These are phyloP conservation scores for thale cress (Arabidopsis thaliana) DNA, from an alignment of 345 rosid genomes.

Conservation along the genomic window TAIR10.1 NC_003071.7:15272501-15273000, in stretches of 20 bases:
- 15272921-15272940: conserved; percentile 30
- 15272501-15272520: conserved; percentile 54
- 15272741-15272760: conserved; percentile 35
- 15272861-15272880: conserved; percentile 51
- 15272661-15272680: conserved; percentile 7
- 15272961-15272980: conserved; percentile 26
- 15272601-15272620: conserved; percentile 92
- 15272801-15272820: conserved; percentile 57
- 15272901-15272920: conserved; percentile 36
- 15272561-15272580: conserved; percentile 45
- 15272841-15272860: conserved; percentile 50
- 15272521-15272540: conserved; percentile 78
- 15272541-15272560: conserved; percentile 65
- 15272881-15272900: conserved; percentile 76
- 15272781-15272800: conserved; percentile 47
- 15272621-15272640: conserved; percentile 42
- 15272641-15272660: conserved; percentile 39
- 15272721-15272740: conserved; percentile 48
- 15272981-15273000: conserved; percentile 36
- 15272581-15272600: conserved; percentile 79
- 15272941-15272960: conserved; percentile 31
- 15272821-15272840: conserved; percentile 45
- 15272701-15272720: conserved; percentile 37
- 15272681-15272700: conserved; percentile 21
- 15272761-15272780: conserved; percentile 20